phyloP scores from a whole-genome alignment of 208 protist genomes.

The Wallacemonas sp. region DNA sequence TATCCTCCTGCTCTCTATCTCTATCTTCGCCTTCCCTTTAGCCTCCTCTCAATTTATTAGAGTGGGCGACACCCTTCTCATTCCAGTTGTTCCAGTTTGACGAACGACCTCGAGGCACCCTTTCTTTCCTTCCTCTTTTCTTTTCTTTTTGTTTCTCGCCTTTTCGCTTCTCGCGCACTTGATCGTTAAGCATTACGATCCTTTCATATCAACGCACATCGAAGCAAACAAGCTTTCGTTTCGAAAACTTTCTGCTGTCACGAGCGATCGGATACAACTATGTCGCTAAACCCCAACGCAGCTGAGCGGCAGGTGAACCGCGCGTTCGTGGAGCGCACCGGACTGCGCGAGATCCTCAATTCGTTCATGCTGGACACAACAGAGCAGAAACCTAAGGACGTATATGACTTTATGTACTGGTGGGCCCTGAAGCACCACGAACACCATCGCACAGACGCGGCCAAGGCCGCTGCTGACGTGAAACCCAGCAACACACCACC shows the following conservation, averaged over 20 bases:
- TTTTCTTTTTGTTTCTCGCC: not conserved
- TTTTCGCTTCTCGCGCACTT: not conserved
- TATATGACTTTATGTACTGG: constrained; percentile 16
- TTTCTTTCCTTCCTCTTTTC: not conserved
- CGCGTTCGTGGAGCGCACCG: constrained; percentile 1
- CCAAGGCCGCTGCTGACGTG: not conserved
- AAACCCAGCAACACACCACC: not conserved
- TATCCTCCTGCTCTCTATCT: too few species aligned
- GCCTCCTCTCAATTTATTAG: too few species aligned
- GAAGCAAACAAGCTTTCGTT: too few species aligned
- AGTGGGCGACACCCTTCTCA: too few species aligned
- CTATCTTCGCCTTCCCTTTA: too few species aligned
- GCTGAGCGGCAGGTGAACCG: not conserved
- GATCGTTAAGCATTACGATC: not conserved
- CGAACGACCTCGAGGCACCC: too few species aligned
- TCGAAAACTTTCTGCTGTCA: not conserved
- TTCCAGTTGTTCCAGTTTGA: too few species aligned
- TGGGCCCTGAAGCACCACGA: constrained; percentile 7
- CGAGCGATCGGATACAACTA: not conserved
- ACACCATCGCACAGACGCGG: not conserved
- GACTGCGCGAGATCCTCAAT: not conserved
- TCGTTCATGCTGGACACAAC: constrained; percentile 12
- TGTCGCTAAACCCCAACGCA: not conserved
- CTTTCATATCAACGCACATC: too few species aligned
- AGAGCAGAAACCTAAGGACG: constrained; percentile 7